Base-by-base conservation (phyloP, 305 asterid genomes). In the Fraxinus albicans region DNA sequence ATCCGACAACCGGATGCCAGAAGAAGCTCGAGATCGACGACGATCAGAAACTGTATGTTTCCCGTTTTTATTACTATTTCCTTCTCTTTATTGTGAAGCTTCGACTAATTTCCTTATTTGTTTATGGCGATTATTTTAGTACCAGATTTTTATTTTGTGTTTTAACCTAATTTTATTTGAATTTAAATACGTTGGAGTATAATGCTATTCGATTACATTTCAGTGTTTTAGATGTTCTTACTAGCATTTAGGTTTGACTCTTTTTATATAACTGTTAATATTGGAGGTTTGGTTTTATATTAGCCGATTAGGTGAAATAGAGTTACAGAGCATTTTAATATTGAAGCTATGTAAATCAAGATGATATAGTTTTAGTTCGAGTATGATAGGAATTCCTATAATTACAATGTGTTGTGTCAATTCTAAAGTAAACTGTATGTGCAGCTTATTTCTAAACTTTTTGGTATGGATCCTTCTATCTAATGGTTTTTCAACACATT, bases 1-100 rank as follows among this genome's bases (percentile, higher is more conserved):
- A 79, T 79, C 82, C 82, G 34, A 79, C 82, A 4, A 78, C 81
- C 9, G 81, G 81, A 1, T 78, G 81, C 50, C 81, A 78, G 74
- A 78, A 78, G 75, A 78, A 78, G 81, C 81, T 78, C 0, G 81
- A 78, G 73, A 78, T 78, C 8, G 81, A 78, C 21, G 81, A 78
- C 35, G 81, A 78, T 34, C 55, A 33, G 74, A 78, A 78, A 27
- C 81, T 78, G 81, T 78, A 58, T 4, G 53, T 55, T 27, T 27
- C n/a, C 15, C 17, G 1, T 50, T 31, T 50, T 6, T 19, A 17
- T 77, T 50, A 7, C 2, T 36, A 8, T 6, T 19, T 4, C n/a
- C 15, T 27, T 31, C 76, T 72, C 8, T 72, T 72, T 31, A 12
- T 72, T 33, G 9, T 72, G 31, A 25, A 72, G 35, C 13, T 31